These are phyloP conservation scores for Solanum ahanhuiri DNA, from an alignment of 257 asterid genomes.

Conservation along the genomic window DNA sequence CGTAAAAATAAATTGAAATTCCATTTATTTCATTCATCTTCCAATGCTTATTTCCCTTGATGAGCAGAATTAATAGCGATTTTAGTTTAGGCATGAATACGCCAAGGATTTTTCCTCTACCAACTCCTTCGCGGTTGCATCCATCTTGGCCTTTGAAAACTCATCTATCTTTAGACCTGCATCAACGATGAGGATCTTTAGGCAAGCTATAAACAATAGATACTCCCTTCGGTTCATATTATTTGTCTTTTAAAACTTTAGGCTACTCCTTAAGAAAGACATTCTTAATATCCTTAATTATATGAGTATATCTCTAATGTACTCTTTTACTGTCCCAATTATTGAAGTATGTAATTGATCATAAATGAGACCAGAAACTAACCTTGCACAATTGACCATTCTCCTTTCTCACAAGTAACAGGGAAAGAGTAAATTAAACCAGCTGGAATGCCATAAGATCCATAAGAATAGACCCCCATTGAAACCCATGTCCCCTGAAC, in stretches of 20 bases:
- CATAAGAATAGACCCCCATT: slow-evolving; percentile 85
- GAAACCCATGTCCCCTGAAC: slow-evolving; percentile 75
- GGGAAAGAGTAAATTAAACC: slow-evolving; percentile 81
- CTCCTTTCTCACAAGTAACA: slow-evolving; percentile 67
- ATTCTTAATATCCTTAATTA: neutral
- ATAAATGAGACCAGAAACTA: neutral
- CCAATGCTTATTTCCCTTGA: neutral
- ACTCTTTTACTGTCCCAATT: neutral
- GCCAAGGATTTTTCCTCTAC: slow-evolving; percentile 63
- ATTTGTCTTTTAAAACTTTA: neutral
- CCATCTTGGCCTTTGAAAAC: slow-evolving; percentile 69
- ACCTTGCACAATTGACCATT: slow-evolving; percentile 88
- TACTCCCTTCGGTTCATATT: neutral
- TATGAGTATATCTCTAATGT: neutral
- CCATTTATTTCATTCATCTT: neutral
- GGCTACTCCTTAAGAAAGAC: neutral
- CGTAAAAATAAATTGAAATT: neutral
- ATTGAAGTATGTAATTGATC: neutral
- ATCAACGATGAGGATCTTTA: neutral
- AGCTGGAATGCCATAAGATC: slow-evolving; percentile 60
- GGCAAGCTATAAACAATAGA: neutral
- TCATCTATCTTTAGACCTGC: slow-evolving; percentile 60
- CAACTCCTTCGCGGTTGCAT: slow-evolving; percentile 53
- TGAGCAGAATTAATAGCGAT: neutral
- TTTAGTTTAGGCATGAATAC: slow-evolving; percentile 43